Evolutionary conservation across 495 filamentous ascomycete genomes (phyloP), one percentile per base, ranked within the genome.

Genomic region (Cetradonia linearis): DNA sequence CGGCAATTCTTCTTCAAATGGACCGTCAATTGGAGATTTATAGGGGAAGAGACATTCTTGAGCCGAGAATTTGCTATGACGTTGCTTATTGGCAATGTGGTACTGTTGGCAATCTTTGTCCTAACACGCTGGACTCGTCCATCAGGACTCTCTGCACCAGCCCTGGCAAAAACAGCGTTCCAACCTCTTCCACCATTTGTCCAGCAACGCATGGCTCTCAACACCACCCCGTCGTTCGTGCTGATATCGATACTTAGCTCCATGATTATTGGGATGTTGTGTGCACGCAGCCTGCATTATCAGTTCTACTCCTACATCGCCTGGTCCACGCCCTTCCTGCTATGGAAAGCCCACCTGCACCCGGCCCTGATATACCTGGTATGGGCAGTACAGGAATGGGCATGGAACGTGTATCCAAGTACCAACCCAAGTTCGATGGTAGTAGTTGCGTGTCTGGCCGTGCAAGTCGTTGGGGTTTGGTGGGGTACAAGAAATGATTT

Each of bases 1-100:
- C 78, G 93, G 49, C 81, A 85, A 64, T 98, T 98, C 70, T 77
- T 95, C 63, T 96, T 89, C 77, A 91, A 95, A 70, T 97, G 93
- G 93, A 97, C 93, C 0, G 93, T 98, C 60, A 98, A 98, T 71
- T 98, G 92, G 92, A 81, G 92, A 48, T 96, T 98, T 65, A 71
- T 96, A 6, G 83, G 85, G 14, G 89, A 96, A 68, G 83, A 89
- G 25, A 70, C 70, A 2, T 98, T 98, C 65, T 76, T 94, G 27
- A 94, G 89, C 55, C 80, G 73, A 57, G 69, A 75, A 14, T 95
- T 96, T 68, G 82, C 91, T 38, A 52, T 84, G 23, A 71, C 70
- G 9, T 74, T 98, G 46, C 73, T 96, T 23, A 77, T 73, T 6
- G 68, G 85, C 55, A 90, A 98, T 73, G 72, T 79, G n/a, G 67